These are phyloP conservation scores for Fusarium algeriense DNA, from an alignment of 2,329 filamentous ascomycete species.

Conservation along the genomic window DNA sequence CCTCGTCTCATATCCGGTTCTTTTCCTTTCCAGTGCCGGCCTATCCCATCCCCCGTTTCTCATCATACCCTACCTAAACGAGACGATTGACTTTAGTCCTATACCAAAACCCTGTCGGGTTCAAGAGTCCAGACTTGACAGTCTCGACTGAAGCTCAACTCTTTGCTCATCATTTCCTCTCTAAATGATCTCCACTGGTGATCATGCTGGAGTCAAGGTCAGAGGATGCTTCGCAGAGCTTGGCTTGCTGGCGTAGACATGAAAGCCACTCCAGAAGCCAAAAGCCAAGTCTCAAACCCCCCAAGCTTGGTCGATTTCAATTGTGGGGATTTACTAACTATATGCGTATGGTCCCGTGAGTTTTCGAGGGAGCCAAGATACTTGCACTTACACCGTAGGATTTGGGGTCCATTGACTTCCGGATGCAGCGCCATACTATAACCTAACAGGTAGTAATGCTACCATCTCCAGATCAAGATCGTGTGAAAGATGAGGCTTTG, in stretches of 20 bases:
- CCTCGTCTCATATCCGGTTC: conserved; percentile 6
- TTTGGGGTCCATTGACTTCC: conserved; percentile 28
- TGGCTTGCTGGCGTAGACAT: conserved; percentile 24
- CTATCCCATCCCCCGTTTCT: conserved; percentile 18
- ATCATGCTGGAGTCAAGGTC: conserved; percentile 19
- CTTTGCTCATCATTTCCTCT: conserved; percentile 27
- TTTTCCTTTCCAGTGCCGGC: conserved; percentile 9
- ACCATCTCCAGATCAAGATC: conserved; percentile 13
- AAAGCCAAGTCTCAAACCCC: conserved; percentile 20
- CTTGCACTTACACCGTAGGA: not conserved
- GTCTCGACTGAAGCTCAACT: not conserved
- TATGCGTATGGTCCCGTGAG: conserved; percentile 4
- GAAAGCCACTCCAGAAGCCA: conserved; percentile 23
- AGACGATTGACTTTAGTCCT: conserved; percentile 26
- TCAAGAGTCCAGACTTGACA: conserved; percentile 10
- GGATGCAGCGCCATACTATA: conserved; percentile 27
- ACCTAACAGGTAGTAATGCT: conserved; percentile 3
- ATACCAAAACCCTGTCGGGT: conserved; percentile 26
- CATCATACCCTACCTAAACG: conserved; percentile 10
- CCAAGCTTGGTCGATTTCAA: not conserved
- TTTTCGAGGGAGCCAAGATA: conserved; percentile 10
- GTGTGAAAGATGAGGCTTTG: conserved; percentile 19
- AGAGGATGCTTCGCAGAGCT: conserved; percentile 15
- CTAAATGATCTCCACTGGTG: conserved; percentile 11
- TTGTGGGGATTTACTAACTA: conserved; percentile 6